Evolutionary conservation across 257 asterid genomes (phyloP), one percentile per base, ranked within the genome.

Genomic region (Petunia axillaris): DNA sequence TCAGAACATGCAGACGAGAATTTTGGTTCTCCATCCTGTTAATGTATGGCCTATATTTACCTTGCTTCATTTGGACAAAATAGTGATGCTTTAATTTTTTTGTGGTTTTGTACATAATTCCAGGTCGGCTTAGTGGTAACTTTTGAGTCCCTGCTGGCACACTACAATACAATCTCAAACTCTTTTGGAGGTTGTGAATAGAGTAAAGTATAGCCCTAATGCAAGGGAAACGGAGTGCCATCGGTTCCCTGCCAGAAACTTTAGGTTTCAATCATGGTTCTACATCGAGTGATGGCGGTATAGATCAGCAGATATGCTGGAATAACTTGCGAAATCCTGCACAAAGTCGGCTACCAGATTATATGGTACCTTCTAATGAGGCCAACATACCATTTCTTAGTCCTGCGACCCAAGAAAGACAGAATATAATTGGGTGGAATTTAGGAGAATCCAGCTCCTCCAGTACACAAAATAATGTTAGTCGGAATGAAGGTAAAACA

Each of bases 211-310:
- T 74, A 85, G 86, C 87, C 90, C 87, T 79, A 85, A 95, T 95
- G 98, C 97, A 95, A 89, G 98, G 95, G 86, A 96, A 87, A 78
- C 86, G 90, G 78, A 86, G 93, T 89, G 85, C 91, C 40, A 76
- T 89, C 36, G 92, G 89, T 79, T 85, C 97, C 77, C 86, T 93
- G 80, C 94, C 93, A 50, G 97, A 94, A 77, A 87, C 85, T 75
- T 65, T 93, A 70, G 85, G 91, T 87, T 88, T 92, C 60, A 93
- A 90, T 79, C 90, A 82, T 81, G 93, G 93, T 46, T 89, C 97
- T 50, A 68, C 90, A 39, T 85, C 97, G 77, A 86, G 77, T 81
- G 97, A 91, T 79, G 76, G 88, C 11, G 86, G 85, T 75, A 80
- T 91, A 81, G 97, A 93, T 80, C 89, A 90, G 86, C 95, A 89